Evolutionary conservation across 2,329 filamentous ascomycete genomes (phyloP).

Genomic region (Clonostachys byssicola): DNA sequence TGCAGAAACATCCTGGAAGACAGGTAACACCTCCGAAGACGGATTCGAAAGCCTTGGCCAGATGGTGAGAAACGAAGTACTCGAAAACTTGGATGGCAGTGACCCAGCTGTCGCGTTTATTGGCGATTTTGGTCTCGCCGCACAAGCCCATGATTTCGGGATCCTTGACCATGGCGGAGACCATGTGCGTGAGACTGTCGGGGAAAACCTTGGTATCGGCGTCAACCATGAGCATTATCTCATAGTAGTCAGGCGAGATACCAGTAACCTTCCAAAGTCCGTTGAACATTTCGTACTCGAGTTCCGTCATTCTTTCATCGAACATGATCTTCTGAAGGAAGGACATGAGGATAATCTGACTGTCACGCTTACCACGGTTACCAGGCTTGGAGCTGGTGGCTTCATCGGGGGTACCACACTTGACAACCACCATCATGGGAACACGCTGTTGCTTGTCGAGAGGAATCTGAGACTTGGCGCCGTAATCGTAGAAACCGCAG

Average conservation of each 20-base stretch:
- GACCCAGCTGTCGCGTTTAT: slow-evolving; percentile 93
- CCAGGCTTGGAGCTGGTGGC: slow-evolving; percentile 79
- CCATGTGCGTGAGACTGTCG: slow-evolving; percentile 97
- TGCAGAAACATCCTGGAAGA: slow-evolving; percentile 97
- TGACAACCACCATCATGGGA: slow-evolving; percentile 95
- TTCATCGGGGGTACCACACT: slow-evolving; percentile 91
- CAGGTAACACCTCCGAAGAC: slow-evolving; percentile 99
- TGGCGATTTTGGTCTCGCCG: slow-evolving; percentile 98
- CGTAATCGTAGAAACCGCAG: slow-evolving; percentile 97
- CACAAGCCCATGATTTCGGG: slow-evolving; percentile 99
- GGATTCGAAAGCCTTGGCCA: slow-evolving; percentile 95
- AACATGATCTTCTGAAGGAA: slow-evolving; percentile 99
- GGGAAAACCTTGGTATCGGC: slow-evolving; percentile 99
- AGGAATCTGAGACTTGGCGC: slow-evolving; percentile 73
- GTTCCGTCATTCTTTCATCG: slow-evolving; percentile 98
- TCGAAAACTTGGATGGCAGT: slow-evolving; percentile 99
- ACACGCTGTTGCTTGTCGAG: slow-evolving; percentile 90
- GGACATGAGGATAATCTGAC: slow-evolving; percentile 98
- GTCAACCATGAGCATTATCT: slow-evolving; percentile 97
- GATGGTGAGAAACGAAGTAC: slow-evolving; percentile 98
- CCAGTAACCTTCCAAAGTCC: slow-evolving; percentile 98
- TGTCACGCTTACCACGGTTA: slow-evolving; percentile 97
- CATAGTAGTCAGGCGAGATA: slow-evolving; percentile 97
- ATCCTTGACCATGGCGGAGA: slow-evolving; percentile 98
- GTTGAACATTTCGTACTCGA: slow-evolving; percentile 99